These are phyloP conservation scores for Phoma sp. DNA, from an alignment of 2,329 filamentous ascomycete species.

Conservation along the genomic window DNA sequence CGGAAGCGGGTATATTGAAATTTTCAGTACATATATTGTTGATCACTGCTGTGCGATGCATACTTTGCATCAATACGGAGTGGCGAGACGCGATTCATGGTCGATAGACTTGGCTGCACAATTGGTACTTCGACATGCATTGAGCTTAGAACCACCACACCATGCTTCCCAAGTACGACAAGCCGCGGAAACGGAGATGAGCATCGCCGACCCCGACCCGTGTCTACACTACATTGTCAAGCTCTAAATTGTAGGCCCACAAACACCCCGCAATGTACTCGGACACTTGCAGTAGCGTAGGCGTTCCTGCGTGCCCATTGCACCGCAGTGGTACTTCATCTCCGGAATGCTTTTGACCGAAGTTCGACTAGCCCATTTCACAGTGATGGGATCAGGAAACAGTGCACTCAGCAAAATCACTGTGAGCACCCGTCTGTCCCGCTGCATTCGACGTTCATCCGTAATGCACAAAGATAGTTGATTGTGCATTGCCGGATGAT, in stretches of 20 bases:
- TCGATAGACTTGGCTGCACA: neutral
- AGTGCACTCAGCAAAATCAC: neutral
- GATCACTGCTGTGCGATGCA: neutral
- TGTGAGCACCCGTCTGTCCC: neutral
- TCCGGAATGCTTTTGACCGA: neutral
- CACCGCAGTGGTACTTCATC: slow-evolving; percentile 6
- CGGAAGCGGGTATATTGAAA: neutral
- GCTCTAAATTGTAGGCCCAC: slow-evolving; percentile 26
- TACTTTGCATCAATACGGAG: slow-evolving; percentile 4
- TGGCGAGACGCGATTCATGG: slow-evolving; percentile 1
- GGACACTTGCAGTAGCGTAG: slow-evolving; percentile 14
- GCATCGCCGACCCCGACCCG: slow-evolving; percentile 3
- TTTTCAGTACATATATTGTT: neutral
- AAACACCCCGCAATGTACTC: slow-evolving; percentile 20
- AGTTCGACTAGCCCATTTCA: neutral
- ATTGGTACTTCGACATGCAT: neutral
- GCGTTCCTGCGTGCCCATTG: slow-evolving; percentile 4
- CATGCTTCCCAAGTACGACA: neutral
- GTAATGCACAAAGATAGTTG: neutral
- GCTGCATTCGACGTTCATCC: neutral
- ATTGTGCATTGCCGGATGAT: neutral
- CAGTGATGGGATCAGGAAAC: neutral
- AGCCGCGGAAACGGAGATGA: neutral
- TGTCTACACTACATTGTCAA: slow-evolving; percentile 11
- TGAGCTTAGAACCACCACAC: neutral